Evolutionary conservation across 352 stramenopile species (phyloP), one percentile per base, ranked within the genome.

Genomic region (Sclerospora graminicola): DNA sequence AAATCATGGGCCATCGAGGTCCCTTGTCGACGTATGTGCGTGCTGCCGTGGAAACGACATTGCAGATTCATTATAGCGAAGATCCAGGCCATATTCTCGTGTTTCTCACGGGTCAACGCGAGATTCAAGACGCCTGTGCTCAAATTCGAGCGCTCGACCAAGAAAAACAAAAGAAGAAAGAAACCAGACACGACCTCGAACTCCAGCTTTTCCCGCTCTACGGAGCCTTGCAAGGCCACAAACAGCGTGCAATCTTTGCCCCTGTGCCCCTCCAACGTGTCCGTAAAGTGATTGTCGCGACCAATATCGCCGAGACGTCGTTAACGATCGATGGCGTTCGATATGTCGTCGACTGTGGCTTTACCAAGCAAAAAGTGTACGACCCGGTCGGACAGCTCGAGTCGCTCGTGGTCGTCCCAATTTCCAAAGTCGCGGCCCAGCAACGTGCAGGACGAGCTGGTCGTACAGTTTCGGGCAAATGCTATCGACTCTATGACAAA

Each of bases 401-500:
- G 55, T 66, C 81, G 31, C 66, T 96, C 7, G 66, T 90, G 18
- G 87, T 99, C 2, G 91, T 94, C 18, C 95, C 95, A 1, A 98
- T 99, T 45, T 98, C 94, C 14, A 86, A 95, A 33, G 66, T 84
- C 4, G 90, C 84, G n/a, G 94, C 95, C 0, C 77, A 97, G 52
- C 95, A 99, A 63, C 72, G 96, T 23, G 78, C 87, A 8, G 96
- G 96, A 58, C 89, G 95, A 52, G 96, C 96, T 0, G 97, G 97
- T 14, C 78, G 96, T 53, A 99, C 95, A 0, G 61, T 82, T 13
- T 89, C 96, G 0, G 97, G 97, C 18, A 99, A 99, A 53, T 99
- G 95, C 56, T 99, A 97, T 57, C 87, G 96, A 0, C 66, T 99
- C 9, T 99, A 99, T 63, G 97, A 95, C n/a, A 96, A 98, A 60